Evolutionary conservation across 163 green algal genomes (phyloP), one percentile per base, ranked within the genome.

Genomic region (Scenedesmus sp.): DNA sequence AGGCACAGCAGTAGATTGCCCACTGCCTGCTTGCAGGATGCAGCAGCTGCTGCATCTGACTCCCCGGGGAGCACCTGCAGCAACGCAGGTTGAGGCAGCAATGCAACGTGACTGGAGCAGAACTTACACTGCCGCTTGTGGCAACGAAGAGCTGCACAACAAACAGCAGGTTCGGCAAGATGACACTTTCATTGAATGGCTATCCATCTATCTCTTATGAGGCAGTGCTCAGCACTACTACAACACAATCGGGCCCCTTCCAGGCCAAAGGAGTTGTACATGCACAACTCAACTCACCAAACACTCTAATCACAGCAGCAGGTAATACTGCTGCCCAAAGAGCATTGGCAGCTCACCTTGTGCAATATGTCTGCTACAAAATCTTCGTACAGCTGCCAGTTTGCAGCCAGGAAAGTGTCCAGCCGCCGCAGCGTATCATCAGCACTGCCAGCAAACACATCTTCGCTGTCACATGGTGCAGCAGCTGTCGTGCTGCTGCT

Each of bases 351-450:
- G 46, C 76, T 7, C 62, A 91, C 87, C 52, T 77, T 60, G 57
- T 81, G 57, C 56, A 91, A 12, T 2, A 91, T 16, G 3, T 91
- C 87, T 54, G 3, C 46, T 26, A 59, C 20, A 55, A 91, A 91
- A 0, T 87, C 60, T 20, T 81, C 55, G 54, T 91, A 81, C 54
- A 74, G 13, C 87, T 81, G 87, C 87, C 87, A 91, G 57, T 87
- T 91, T 9, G 87, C 87, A 52, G 87, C 87, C 3, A 91, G n/a
- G 57, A 87, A 91, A 15, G 76, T 81, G 76, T 91, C 87, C 15
- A 91, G 6, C 7, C 73, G 87, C 4, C 56, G 70, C 87, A 85
- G 20, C 10, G 74, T 56, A 34, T 60, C 56, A 23, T 52, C 23
- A 52, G 84, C n/a, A 52, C 13, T 26, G 18, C 54, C 62, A 20